phyloP scores from a whole-genome alignment of 179 eudicot species.

The Carnegiea gigantea region DNA sequence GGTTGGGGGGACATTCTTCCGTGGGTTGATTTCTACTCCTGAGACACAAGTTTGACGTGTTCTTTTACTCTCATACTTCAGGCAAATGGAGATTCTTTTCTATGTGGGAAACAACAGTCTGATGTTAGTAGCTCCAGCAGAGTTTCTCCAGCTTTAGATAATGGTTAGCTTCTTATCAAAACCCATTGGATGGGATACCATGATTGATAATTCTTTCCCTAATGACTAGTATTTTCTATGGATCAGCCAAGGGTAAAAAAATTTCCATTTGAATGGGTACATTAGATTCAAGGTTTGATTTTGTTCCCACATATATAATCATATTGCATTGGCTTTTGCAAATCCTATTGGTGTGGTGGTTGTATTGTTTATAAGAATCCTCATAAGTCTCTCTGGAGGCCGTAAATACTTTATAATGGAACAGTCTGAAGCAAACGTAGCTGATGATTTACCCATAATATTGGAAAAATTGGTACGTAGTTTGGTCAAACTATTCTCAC shows the following conservation, averaged over 20 bases:
- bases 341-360: no score
- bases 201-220: background rate
- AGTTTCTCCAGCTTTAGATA: background rate
- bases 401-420: background rate
- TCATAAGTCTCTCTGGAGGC: background rate
- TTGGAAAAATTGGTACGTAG: background rate
- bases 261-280: background rate
- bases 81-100: conserved; percentile 26
- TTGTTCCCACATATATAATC: background rate
- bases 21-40: background rate
- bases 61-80: conserved; percentile 15
- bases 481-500: background rate
- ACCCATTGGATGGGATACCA: background rate
- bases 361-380: background rate
- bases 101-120: conserved; percentile 30
- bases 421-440: background rate
- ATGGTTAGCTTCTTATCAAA: conserved; percentile 23
- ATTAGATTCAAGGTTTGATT: background rate
- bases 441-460: background rate
- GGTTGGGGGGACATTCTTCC: background rate
- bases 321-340: no score
- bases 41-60: background rate
- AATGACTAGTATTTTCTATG: background rate
- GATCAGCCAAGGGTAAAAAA: background rate
- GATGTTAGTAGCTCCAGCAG: conserved; percentile 18